Evolutionary conservation across 805 yeast species (phyloP), one percentile per base, ranked within the genome.

Genomic region (Geotrichum ghanense): DNA sequence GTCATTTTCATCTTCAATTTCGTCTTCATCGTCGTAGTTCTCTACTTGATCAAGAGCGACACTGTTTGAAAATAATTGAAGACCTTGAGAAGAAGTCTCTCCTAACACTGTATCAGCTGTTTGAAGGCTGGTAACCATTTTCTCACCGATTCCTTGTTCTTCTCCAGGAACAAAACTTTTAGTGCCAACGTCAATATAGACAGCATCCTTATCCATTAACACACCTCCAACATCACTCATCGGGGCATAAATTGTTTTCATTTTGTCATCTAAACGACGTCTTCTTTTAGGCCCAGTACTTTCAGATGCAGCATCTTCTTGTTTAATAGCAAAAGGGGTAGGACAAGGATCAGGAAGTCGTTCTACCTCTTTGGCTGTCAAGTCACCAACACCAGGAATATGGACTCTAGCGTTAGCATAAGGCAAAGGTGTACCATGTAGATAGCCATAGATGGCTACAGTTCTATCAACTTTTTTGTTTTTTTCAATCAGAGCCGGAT

Each of bases 181-280:
- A 24, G 64, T 52, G 1, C 87, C 88, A 6, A 84, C 78, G 56
- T 84, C 97, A 50, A 92, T 86, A 58, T 89, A 92, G 2, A 92
- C 98, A 6, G 98, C 96, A 69, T 92, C 99, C 61, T 83, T 89
- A 67, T 92, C 99, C 51, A 92, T 87, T 53, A 92, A 71, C 31
- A 92, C 95, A 63, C 99, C 99, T 48, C 97, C 97, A n/a, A 92
- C 96, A 65, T 92, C 97, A 42, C 97, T 85, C 99, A 92, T 92
- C 44, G 99, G 99, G 0, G 98, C 99, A 64, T 94, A 92, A 2
- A 92, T 87, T 54, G 87, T 78, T 63, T 89, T 92, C 61, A 87
- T 95, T 56, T 82, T 86, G 59, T 92, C 98, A 54, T 92, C 97
- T 46, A 92, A 75, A 60, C 97, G 76, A 62, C 87, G 85, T 59